Conservation (phyloP, 1,284 basidiomycete species). For the Fistulina hepatica region DNA sequence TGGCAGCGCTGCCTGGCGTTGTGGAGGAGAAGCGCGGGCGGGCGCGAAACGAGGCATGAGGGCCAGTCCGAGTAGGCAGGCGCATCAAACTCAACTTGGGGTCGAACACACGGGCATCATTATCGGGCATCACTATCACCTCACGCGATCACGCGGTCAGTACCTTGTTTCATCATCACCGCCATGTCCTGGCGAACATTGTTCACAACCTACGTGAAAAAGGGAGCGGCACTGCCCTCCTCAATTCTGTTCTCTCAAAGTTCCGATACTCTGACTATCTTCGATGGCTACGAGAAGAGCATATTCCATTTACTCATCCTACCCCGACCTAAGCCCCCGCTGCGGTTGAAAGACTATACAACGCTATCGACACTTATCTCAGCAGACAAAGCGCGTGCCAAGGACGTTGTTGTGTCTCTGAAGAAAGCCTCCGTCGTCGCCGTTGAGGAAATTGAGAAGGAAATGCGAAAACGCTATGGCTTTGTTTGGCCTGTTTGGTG, state of each 20-base stretch:
- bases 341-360: too few relatives aligned
- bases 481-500: constrained; percentile 72
- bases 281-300: constrained; percentile 80
- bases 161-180: background rate
- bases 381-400: constrained; percentile 40
- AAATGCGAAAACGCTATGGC: constrained; percentile 73
- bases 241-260: constrained; percentile 56
- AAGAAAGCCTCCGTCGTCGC: constrained; percentile 44
- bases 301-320: constrained; percentile 77
- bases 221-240: constrained; percentile 41
- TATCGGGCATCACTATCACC: too few relatives aligned
- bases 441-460: constrained; percentile 56
- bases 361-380: constrained; percentile 49
- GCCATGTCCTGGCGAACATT: constrained; percentile 39
- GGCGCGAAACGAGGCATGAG: constrained; percentile 23
- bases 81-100: too few relatives aligned
- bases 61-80: too few relatives aligned
- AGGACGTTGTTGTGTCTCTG: constrained; percentile 44
- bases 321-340: constrained; percentile 40
- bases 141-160: too few relatives aligned
- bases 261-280: constrained; percentile 58
- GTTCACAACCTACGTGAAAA: constrained; percentile 52
- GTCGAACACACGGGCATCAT: too few relatives aligned
- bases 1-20: constrained; percentile 9
- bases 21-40: constrained; percentile 19